Evolutionary conservation across 2,329 filamentous ascomycete species (phyloP).

Genomic region (Ceratocystis alfenasii): DNA sequence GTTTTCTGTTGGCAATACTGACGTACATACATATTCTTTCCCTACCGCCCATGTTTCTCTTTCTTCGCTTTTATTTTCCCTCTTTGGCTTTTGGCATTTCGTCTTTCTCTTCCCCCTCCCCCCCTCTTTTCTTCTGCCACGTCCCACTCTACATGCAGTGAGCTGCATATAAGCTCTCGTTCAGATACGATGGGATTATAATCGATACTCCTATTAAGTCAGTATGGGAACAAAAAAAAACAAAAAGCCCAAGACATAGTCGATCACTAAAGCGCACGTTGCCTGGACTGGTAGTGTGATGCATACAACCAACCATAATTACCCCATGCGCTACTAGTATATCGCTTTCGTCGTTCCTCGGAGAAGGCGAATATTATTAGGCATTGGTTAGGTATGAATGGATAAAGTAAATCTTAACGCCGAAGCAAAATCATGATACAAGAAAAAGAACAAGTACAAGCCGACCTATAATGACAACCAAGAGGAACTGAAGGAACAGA

Average conservation of each 20-base stretch:
- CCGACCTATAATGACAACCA: background rate
- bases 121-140: too few species aligned
- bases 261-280: background rate
- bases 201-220: background rate
- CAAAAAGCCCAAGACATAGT: background rate
- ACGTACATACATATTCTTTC: background rate
- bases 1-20: background rate
- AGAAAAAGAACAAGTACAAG: background rate
- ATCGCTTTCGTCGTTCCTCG: background rate
- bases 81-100: too few species aligned
- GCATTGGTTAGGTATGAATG: background rate
- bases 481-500: background rate
- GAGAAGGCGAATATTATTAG: background rate
- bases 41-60: background rate
- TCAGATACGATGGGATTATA: background rate
- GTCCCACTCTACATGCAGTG: too few species aligned
- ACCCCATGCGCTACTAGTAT: background rate
- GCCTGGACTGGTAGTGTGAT: background rate
- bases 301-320: background rate
- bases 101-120: too few species aligned
- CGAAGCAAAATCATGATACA: background rate
- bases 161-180: too few species aligned
- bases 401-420: background rate
- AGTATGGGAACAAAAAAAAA: background rate
- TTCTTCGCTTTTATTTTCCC: background rate